A percentile compares a stretch with the other conserved stretches of the same genome.
Evolutionary conservation across 2,329 filamentous ascomycete species (phyloP).

Genomic region (Ophiosphaerella herpotricha): DNA sequence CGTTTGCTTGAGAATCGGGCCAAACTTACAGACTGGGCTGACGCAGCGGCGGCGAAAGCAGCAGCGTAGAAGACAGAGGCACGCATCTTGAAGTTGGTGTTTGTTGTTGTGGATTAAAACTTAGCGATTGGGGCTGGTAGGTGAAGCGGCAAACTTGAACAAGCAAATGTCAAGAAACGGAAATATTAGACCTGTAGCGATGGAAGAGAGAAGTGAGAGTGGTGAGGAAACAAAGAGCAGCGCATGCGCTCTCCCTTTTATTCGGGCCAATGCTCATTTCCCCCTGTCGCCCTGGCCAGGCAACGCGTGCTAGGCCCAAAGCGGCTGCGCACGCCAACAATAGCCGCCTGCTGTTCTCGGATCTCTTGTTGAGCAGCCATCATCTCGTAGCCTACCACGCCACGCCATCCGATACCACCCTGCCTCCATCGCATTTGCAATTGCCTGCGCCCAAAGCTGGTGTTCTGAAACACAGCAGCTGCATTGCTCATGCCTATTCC

Average conservation of each 20-base stretch:
- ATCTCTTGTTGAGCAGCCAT: conserved; percentile 12
- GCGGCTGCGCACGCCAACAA: conserved; percentile 15
- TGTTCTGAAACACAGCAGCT: too few species aligned
- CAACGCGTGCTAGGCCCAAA: conserved; percentile 19
- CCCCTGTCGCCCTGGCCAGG: conserved; percentile 23
- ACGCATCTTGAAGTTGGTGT: conserved; percentile 34
- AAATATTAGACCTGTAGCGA: conserved; percentile 8
- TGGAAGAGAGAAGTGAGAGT: conserved; percentile 2
- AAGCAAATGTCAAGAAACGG: conserved; percentile 17
- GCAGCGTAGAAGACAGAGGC: conserved; percentile 36
- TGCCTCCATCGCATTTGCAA: too few species aligned
- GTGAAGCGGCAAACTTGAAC: conserved; percentile 13
- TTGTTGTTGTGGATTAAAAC: conserved; percentile 8
- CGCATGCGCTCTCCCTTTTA: conserved; percentile 24
- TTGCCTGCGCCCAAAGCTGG: too few species aligned
- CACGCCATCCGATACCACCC: too few species aligned
- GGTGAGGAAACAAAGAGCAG: conserved; percentile 3
- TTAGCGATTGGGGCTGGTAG: conserved; percentile 8
- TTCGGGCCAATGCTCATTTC: conserved; percentile 11
- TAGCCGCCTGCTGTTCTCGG: conserved; percentile 11
- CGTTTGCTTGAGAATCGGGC: too few species aligned
- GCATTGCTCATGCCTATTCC: too few species aligned
- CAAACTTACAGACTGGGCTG: conserved; percentile 34
- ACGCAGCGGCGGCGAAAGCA: conserved; percentile 35
- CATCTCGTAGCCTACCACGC: too few species aligned